These are phyloP conservation scores for Kwoniella sp. DNA, from an alignment of 768 basidiomycete species.

Conservation along the genomic window DNA sequence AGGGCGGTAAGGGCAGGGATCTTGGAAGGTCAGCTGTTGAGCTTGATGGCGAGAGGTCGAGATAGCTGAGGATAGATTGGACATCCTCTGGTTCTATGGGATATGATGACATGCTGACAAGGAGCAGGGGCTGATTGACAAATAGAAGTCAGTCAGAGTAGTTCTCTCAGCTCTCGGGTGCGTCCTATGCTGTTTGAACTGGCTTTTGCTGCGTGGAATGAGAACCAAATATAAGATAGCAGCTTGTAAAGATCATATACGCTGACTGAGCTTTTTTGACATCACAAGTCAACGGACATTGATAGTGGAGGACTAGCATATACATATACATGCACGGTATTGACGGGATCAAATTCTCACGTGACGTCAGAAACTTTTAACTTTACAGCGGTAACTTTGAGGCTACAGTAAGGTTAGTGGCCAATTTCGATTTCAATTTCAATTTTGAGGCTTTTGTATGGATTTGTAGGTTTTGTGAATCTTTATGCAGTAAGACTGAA, in stretches of 20 bases:
- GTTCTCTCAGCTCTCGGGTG: too few relatives aligned
- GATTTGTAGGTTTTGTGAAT: not conserved
- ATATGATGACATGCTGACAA: conserved; percentile 9
- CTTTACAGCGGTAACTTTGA: not conserved
- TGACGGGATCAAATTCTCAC: conserved; percentile 26
- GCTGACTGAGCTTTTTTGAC: not conserved
- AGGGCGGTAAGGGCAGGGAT: conserved; percentile 36
- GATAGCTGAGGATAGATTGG: conserved; percentile 35
- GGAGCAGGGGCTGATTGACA: too few relatives aligned
- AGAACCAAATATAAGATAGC: too few relatives aligned
- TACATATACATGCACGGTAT: too few relatives aligned
- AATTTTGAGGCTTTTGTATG: conserved; percentile 1
- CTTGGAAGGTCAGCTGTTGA: not conserved
- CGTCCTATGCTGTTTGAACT: too few relatives aligned
- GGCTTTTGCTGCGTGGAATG: too few relatives aligned
- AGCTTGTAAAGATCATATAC: not conserved
- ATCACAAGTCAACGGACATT: not conserved
- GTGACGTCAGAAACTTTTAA: conserved; percentile 33
- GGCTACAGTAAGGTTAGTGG: conserved; percentile 7
- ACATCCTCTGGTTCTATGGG: conserved; percentile 30
- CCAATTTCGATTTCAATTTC: not conserved
- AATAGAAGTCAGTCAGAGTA: too few relatives aligned
- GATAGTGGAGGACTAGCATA: conserved; percentile 5
- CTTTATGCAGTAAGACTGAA: not conserved
- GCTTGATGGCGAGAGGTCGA: conserved; percentile 29